These are phyloP conservation scores for Fomitiporia mediterranea DNA, from an alignment of 1,284 basidiomycete species.

Conservation along the genomic window DNA sequence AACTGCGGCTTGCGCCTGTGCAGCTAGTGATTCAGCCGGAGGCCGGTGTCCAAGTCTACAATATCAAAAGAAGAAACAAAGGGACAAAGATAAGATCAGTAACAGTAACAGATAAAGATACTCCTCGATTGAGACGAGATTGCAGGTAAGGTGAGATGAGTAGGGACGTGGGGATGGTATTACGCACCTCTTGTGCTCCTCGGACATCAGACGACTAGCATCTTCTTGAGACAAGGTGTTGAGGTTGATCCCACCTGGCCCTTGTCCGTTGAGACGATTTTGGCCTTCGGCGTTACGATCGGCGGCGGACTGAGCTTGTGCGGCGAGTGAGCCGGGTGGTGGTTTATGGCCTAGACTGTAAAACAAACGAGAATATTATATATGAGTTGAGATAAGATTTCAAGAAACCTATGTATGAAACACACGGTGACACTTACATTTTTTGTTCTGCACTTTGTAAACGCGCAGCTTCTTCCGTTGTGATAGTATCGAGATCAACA, in stretches of 20 bases:
- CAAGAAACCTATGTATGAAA: too few relatives aligned
- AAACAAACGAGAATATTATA: too few relatives aligned
- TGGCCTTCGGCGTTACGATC: constrained; percentile 4
- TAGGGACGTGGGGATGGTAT: too few relatives aligned
- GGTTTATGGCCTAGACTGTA: constrained; percentile 16
- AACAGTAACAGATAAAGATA: background rate
- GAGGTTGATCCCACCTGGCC: constrained; percentile 2
- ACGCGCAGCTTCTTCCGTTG: constrained; percentile 17
- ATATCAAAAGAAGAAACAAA: too few relatives aligned
- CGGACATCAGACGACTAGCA: constrained; percentile 9
- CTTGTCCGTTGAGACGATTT: constrained; percentile 12
- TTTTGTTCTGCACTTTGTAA: constrained; percentile 21
- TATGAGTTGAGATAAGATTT: background rate
- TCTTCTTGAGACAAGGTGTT: constrained; percentile 3
- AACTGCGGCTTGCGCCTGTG: constrained; percentile 16
- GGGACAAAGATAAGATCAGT: too few relatives aligned
- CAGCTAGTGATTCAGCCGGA: constrained; percentile 17
- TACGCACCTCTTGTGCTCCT: constrained; percentile 15
- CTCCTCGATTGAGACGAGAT: background rate
- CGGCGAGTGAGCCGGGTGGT: constrained; percentile 19
- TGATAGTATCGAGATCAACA: constrained; percentile 13
- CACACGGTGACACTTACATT: background rate
- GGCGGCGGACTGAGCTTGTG: constrained; percentile 18
- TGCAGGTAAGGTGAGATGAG: background rate
- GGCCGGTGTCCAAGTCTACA: constrained; percentile 15